phyloP scores from a whole-genome alignment of 805 yeast species.

The Starmerella asiatica region DNA sequence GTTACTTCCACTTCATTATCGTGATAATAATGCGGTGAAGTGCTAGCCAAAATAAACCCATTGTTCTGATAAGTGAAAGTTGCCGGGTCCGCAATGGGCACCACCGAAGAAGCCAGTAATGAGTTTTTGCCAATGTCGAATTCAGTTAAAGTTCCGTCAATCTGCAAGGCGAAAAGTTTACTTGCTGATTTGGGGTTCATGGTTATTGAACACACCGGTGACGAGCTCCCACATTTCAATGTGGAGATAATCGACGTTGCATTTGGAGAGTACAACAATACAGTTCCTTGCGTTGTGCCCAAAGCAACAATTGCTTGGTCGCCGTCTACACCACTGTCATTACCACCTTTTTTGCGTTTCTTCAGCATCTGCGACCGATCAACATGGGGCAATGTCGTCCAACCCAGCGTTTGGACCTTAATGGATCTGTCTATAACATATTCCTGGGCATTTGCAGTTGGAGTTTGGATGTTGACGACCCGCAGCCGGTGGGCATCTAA shows the following conservation, averaged over 20 bases:
- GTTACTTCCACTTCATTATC: conserved; percentile 33
- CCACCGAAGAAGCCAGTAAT: conserved; percentile 23
- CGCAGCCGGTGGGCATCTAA: conserved; percentile 58
- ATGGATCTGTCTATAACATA: conserved; percentile 41
- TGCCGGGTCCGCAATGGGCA: conserved; percentile 5
- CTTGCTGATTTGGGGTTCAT: neutral
- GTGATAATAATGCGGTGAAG: conserved; percentile 45
- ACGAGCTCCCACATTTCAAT: conserved; percentile 7
- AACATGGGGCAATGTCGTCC: conserved; percentile 28
- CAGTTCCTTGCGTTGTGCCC: conserved; percentile 51
- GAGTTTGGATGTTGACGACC: conserved; percentile 33
- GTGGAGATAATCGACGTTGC: conserved; percentile 42
- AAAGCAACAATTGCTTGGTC: conserved; percentile 34
- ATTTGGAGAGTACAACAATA: conserved; percentile 55
- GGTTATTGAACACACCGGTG: conserved; percentile 3
- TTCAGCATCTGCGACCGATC: conserved; percentile 8
- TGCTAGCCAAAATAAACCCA: conserved; percentile 47
- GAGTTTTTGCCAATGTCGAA: conserved; percentile 43
- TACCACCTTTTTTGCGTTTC: conserved; percentile 20
- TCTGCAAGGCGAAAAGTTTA: conserved; percentile 11
- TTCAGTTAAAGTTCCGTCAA: conserved; percentile 34
- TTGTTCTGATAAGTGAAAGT: neutral
- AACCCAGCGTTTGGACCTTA: conserved; percentile 37
- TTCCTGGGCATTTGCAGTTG: conserved; percentile 30
- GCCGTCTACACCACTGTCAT: neutral